Evolutionary conservation across 2,329 filamentous ascomycete species (phyloP).

Genomic region (Cephalotrichum gorgonifer): DNA sequence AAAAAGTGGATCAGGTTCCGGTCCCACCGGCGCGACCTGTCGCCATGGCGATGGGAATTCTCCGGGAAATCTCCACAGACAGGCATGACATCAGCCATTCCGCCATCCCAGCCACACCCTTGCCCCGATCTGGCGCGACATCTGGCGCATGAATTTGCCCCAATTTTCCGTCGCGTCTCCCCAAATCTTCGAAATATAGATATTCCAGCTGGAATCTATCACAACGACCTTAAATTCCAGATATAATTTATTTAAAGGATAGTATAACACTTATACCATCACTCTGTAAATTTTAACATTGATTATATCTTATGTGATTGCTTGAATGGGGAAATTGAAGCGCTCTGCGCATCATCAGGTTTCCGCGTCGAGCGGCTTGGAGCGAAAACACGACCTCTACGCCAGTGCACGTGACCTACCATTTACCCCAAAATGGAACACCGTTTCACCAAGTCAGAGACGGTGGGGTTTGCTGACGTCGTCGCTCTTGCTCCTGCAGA

Average conservation of each 20-base stretch:
- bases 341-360: too few species aligned
- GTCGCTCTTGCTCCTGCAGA: background rate
- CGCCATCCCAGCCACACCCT: background rate
- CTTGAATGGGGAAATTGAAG: too few species aligned
- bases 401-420: background rate
- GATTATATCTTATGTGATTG: too few species aligned
- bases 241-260: background rate
- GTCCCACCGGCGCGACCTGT: background rate
- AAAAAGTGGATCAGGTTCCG: background rate
- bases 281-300: too few species aligned
- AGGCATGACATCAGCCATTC: background rate
- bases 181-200: background rate
- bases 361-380: background rate
- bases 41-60: conserved; percentile 4
- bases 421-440: background rate
- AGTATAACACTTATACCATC: too few species aligned
- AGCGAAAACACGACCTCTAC: background rate
- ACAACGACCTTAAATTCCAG: background rate
- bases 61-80: conserved; percentile 3
- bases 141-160: too few species aligned
- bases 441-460: background rate
- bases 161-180: conserved; percentile 2
- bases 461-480: background rate
- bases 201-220: background rate
- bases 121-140: background rate